Base-by-base conservation (phyloP, 352 stramenopile species). In the Plasmopara muralis region DNA sequence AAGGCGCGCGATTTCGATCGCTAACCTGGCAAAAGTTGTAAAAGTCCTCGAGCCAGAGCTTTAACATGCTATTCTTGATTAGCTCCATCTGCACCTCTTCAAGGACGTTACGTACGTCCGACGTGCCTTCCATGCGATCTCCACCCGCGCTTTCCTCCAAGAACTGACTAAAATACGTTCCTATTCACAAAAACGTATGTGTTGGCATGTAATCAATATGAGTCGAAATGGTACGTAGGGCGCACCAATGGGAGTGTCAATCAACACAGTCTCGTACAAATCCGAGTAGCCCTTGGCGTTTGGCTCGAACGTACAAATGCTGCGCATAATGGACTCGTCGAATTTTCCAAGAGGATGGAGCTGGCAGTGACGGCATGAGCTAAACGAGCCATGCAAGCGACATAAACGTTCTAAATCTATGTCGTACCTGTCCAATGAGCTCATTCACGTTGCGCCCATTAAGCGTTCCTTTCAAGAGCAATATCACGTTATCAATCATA, bases 401-500 rank as follows among this genome's bases (percentile, higher is more conserved):
- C 10, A n/a, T 3, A 6, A 35, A 29, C 1, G 0, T 5, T 8
- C n/a, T n/a, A n/a, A n/a, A n/a, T 39, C 7, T n/a, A 40, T 12
- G 15, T 5, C 30, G 16, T 43, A 89, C 81, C 74, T 94, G 79
- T 45, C 89, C 91, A 46, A 99, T 97, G 40, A 99, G 85, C 66
- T 99, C 96, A 62, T 99, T 98, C 50, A 96, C 83, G 62, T 98
- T 93, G 51, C 95, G 89, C 30, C 95, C 95, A 62, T 93, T 97
- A 15, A 99, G 76, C 40, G 96, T 98, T 52, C 95, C 95, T 68
- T 99, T 99, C 47, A 99, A 85, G 28, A 99, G 78, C 34, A 99
- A 77, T 72, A 99, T 99, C 46, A 99, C 87, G 68, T 99, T 99
- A 70, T 99, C 96, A 71, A 99, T 99, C 96, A 99, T 99, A 80